These are phyloP conservation scores for Adansonia gregorii DNA, from an alignment of 441 rosid genomes.

Conservation along the genomic window DNA sequence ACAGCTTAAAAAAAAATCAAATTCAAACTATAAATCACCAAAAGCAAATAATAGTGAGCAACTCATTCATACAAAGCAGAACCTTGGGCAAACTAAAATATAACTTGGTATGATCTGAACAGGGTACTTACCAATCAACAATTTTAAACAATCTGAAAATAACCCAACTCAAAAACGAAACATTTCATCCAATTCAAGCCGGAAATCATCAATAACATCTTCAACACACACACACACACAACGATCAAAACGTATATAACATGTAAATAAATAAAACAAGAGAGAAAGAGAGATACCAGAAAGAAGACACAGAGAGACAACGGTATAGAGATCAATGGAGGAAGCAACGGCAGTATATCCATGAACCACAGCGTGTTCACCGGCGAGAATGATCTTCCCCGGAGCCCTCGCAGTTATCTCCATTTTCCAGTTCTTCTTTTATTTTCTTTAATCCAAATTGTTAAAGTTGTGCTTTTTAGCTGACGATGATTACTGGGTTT, in stretches of 20 bases:
- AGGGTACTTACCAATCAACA: constrained; percentile 31
- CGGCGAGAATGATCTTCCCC: constrained; percentile 88
- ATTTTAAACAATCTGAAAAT: constrained; percentile 27
- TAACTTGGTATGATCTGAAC: constrained; percentile 13
- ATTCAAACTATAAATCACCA: background rate
- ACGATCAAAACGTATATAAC: no score
- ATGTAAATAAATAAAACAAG: constrained; percentile 31
- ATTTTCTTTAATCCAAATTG: background rate
- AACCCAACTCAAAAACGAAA: constrained; percentile 8
- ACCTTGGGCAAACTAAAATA: background rate
- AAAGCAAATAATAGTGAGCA: background rate
- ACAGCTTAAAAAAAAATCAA: background rate
- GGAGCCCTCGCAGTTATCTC: constrained; percentile 93
- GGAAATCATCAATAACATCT: background rate
- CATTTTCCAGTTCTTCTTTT: constrained; percentile 39
- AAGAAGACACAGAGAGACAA: constrained; percentile 51
- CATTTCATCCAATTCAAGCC: background rate
- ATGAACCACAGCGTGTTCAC: constrained; percentile 97
- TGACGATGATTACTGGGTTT: background rate
- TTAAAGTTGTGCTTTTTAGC: background rate
- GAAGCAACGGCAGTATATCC: constrained; percentile 91
- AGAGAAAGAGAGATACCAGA: constrained; percentile 42
- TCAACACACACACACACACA: background rate
- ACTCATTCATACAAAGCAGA: background rate
- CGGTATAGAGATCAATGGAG: constrained; percentile 82